Conservation (phyloP, 2,329 filamentous ascomycete genomes). For the Aspergillus brasiliensis region DNA sequence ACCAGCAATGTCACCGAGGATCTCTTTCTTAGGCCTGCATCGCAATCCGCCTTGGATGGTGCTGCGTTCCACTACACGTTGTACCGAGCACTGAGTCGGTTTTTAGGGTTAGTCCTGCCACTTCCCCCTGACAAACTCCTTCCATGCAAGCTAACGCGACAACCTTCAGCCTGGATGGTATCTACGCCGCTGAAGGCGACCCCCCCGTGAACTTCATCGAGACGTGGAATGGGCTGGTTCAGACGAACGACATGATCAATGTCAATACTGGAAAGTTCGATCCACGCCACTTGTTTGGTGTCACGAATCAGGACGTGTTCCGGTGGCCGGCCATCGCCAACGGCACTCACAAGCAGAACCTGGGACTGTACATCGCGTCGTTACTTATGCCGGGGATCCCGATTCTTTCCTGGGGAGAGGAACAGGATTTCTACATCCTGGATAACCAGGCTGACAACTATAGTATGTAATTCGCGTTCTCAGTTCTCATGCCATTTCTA, state of each 20-base stretch:
- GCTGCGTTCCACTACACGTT: constrained; percentile 65
- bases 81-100: constrained; percentile 61
- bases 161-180: constrained; percentile 51
- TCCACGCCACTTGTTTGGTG: constrained; percentile 64
- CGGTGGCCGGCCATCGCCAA: constrained; percentile 62
- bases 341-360: constrained; percentile 57
- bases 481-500: neutral
- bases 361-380: constrained; percentile 60
- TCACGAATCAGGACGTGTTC: constrained; percentile 66
- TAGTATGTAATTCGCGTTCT: constrained; percentile 20
- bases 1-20: constrained; percentile 8
- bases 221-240: constrained; percentile 57
- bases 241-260: constrained; percentile 62
- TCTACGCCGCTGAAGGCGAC: constrained; percentile 55
- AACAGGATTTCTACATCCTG: constrained; percentile 64
- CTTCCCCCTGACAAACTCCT: too few relatives aligned
- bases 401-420: constrained; percentile 63
- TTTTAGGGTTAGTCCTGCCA: constrained; percentile 47
- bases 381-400: constrained; percentile 64
- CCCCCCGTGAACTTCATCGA: constrained; percentile 55
- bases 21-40: constrained; percentile 55
- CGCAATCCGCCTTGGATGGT: constrained; percentile 57
- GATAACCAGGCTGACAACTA: constrained; percentile 66
- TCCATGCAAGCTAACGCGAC: neutral
- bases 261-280: constrained; percentile 59